Evolutionary conservation across 495 filamentous ascomycete genomes (phyloP).

Genomic region (Cercophora samala): DNA sequence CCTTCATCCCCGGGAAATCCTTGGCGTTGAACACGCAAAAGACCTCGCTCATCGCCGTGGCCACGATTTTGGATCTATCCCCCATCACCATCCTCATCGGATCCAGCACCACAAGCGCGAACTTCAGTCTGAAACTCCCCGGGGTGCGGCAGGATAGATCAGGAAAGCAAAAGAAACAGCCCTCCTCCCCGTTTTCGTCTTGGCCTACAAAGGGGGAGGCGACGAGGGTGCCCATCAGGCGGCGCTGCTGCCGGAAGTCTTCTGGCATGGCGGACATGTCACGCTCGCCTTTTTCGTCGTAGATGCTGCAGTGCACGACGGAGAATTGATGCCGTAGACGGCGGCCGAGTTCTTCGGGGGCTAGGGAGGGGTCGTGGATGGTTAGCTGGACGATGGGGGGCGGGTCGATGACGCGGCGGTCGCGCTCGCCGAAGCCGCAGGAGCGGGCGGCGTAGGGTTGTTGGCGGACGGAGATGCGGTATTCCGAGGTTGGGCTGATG

Average conservation of each 20-base stretch:
- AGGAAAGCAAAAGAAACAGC: slow-evolving; percentile 92
- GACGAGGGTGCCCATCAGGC: slow-evolving; percentile 77
- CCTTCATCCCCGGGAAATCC: slow-evolving; percentile 91
- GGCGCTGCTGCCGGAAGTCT: slow-evolving; percentile 59
- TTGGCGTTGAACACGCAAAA: slow-evolving; percentile 91
- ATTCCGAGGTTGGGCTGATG: slow-evolving; percentile 20
- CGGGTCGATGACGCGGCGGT: slow-evolving; percentile 90
- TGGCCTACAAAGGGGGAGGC: slow-evolving; percentile 67
- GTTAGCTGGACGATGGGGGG: slow-evolving; percentile 90
- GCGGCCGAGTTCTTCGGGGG: slow-evolving; percentile 49
- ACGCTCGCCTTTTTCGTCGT: slow-evolving; percentile 56
- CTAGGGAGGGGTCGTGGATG: slow-evolving; percentile 60
- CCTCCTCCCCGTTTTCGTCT: slow-evolving; percentile 62
- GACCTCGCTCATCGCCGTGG: slow-evolving; percentile 70
- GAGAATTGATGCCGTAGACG: slow-evolving; percentile 71
- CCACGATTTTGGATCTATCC: slow-evolving; percentile 58
- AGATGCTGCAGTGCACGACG: slow-evolving; percentile 80
- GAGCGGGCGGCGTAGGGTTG: slow-evolving; percentile 87
- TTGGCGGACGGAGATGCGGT: slow-evolving; percentile 71
- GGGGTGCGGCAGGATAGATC: slow-evolving; percentile 89
- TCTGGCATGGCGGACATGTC: slow-evolving; percentile 60
- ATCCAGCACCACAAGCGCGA: slow-evolving; percentile 80
- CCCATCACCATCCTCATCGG: slow-evolving; percentile 47
- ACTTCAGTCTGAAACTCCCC: slow-evolving; percentile 76
- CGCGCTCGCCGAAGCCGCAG: slow-evolving; percentile 91